phyloP scores from a whole-genome alignment of 305 asterid species.

The Rubia peregrina region DNA sequence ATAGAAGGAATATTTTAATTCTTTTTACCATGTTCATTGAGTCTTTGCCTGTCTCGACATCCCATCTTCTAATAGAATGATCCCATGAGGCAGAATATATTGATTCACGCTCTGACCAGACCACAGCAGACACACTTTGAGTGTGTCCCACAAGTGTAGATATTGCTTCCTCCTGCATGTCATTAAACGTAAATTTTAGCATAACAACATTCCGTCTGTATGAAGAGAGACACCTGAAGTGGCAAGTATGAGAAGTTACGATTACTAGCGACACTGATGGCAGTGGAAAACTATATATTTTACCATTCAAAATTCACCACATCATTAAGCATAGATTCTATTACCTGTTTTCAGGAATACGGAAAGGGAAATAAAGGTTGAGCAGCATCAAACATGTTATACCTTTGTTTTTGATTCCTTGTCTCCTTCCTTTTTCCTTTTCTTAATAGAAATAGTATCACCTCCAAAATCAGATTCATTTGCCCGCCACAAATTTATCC shows the following conservation, averaged over 20 bases:
- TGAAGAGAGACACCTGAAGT: too few relatives aligned
- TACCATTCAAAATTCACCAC: not conserved
- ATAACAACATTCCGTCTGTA: not conserved
- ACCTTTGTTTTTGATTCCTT: slow-evolving; percentile 69
- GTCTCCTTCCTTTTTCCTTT: slow-evolving; percentile 53
- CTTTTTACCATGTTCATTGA: slow-evolving; percentile 52
- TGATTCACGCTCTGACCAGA: slow-evolving; percentile 64
- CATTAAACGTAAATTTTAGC: not conserved
- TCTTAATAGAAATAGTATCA: slow-evolving; percentile 56
- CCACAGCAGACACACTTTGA: slow-evolving; percentile 76
- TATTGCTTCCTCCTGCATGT: slow-evolving; percentile 65
- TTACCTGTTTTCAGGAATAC: not conserved
- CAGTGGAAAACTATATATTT: not conserved
- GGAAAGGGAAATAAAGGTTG: not conserved
- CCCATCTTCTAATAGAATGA: slow-evolving; percentile 91
- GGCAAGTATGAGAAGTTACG: not conserved
- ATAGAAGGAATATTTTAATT: not conserved
- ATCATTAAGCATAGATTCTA: not conserved
- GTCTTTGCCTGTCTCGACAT: slow-evolving; percentile 77
- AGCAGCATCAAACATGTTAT: slow-evolving; percentile 17
- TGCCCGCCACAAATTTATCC: slow-evolving; percentile 66
- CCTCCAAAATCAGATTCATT: slow-evolving; percentile 40
- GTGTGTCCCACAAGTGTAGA: slow-evolving; percentile 84
- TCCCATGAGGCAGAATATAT: slow-evolving; percentile 93
- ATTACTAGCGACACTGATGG: not conserved